Evolutionary conservation across 768 basidiomycete genomes (phyloP).

Genomic region (Boletus rubescentipes): DNA sequence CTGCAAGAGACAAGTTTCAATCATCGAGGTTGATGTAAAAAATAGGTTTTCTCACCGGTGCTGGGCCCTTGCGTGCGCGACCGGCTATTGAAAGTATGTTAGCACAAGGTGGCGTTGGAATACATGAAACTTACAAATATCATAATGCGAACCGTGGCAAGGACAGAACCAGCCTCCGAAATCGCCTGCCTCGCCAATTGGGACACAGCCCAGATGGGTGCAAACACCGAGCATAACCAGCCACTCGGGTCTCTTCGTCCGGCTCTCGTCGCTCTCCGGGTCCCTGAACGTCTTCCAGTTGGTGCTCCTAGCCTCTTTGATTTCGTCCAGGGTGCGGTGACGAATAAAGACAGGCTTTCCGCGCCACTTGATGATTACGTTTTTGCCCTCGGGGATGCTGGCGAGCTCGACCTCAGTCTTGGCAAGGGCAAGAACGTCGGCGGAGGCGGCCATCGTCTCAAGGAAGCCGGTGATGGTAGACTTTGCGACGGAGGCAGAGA

Average conservation of each 20-base stretch:
- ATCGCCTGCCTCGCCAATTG: conserved; percentile 96
- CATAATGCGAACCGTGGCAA: conserved; percentile 98
- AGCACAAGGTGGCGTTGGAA: conserved; percentile 1
- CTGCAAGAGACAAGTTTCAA: conserved; percentile 36
- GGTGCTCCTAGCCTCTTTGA: conserved; percentile 83
- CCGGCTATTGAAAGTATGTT: conserved; percentile 57
- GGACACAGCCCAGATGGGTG: conserved; percentile 98
- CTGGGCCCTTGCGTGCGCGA: conserved; percentile 93
- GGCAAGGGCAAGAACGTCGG: conserved; percentile 96
- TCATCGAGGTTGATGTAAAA: background rate
- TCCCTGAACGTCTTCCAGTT: conserved; percentile 91
- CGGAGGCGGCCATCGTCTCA: conserved; percentile 94
- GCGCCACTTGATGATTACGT: conserved; percentile 97
- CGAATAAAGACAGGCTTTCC: conserved; percentile 99
- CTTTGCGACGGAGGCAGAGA: conserved; percentile 94
- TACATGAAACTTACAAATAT: conserved; percentile 70
- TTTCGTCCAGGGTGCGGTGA: conserved; percentile 88
- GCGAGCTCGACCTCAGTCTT: conserved; percentile 94
- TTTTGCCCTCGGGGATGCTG: conserved; percentile 95
- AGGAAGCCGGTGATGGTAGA: conserved; percentile 92
- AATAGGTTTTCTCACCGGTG: conserved; percentile 63
- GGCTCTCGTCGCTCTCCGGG: conserved; percentile 85
- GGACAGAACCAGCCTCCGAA: conserved; percentile 99
- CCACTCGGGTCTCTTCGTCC: conserved; percentile 96
- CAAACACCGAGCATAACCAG: conserved; percentile 90